Base-by-base conservation (phyloP, 805 yeast species). In the Myxozyma lipomycoides region DNA sequence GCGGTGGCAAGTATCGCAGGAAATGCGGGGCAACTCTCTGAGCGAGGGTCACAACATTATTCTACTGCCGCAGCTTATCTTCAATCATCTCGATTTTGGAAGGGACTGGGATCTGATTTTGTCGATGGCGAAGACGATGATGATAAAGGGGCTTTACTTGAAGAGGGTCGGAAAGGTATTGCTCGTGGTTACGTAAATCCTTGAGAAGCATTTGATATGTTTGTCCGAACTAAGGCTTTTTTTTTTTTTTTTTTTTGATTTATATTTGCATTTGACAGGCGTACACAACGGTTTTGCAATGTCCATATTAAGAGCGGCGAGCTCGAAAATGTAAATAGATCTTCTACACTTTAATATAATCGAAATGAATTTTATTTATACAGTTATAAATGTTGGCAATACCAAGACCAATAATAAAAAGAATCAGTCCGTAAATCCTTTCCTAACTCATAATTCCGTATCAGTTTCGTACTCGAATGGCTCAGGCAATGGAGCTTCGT, bases 31-130 rank as follows among this genome's bases (percentile, higher is more conserved):
- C 76, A 47, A 70, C 74, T 90, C 3, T 74, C 84, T 0, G 78
- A 90, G 49, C 80, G 81, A 49, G 81, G 82, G 17, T 46, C 38
- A 86, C 96, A 0, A 83, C 87, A 49, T 38, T 53, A 49, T 0
- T 89, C 98, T 0, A 90, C 98, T 0, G 87, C 97, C 0, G 97
- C 96, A 0, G 72, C 75, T 5, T 77, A 76, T 55, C 71, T 91
- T 45, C 95, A 88, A 61, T 73, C 72, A 10, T 77, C 91, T 61
- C 70, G 73, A 24, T 63, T 65, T 2, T 91, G 98, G 98, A 79
- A 82, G 0, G 98, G 98, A 0, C 71, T 91, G 30, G 98, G 98
- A 1, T 83, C 93, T 52, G 97, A 91, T 63, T 88, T 74, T 68
- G 59, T 62, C 6, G 67, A 65, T 1, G 70, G 67, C 3, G 72